Evolutionary conservation across 2,329 filamentous ascomycete genomes (phyloP).

Genomic region (Bipolaris cookei): DNA sequence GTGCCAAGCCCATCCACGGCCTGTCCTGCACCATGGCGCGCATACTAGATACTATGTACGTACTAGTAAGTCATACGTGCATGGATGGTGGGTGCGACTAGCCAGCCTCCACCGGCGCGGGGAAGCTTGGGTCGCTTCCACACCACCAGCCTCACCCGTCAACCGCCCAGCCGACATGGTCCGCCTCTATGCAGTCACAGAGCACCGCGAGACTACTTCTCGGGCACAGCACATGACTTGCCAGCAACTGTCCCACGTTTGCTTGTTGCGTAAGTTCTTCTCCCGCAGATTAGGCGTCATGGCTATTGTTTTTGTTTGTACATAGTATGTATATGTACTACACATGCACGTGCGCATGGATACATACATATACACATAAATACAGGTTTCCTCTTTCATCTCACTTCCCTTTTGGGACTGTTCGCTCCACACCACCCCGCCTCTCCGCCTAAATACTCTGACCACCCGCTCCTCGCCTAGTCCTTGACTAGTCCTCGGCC

Average conservation of each 20-base stretch:
- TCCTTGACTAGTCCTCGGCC: not conserved
- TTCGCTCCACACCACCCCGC: conserved; percentile 13
- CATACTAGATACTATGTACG: not conserved
- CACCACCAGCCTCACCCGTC: conserved; percentile 9
- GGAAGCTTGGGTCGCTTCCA: conserved; percentile 6
- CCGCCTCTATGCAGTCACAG: not conserved
- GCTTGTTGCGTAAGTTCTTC: too few species aligned
- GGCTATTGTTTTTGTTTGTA: too few species aligned
- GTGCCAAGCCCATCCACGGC: conserved; percentile 11
- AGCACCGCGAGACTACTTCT: not conserved
- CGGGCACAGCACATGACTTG: not conserved
- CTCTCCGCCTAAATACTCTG: conserved; percentile 9
- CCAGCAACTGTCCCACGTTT: not conserved
- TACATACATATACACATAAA: too few species aligned
- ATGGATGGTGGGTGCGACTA: too few species aligned
- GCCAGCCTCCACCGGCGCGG: not conserved
- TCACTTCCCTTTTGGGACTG: conserved; percentile 9
- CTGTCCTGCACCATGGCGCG: not conserved
- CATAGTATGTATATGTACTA: too few species aligned
- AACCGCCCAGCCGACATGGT: not conserved
- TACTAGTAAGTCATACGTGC: not conserved
- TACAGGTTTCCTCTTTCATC: not conserved
- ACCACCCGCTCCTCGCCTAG: not conserved
- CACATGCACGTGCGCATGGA: too few species aligned
- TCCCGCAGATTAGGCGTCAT: too few species aligned